These are phyloP conservation scores for Candida caryicola DNA, from an alignment of 805 yeast genomes.

Conservation along the genomic window DNA sequence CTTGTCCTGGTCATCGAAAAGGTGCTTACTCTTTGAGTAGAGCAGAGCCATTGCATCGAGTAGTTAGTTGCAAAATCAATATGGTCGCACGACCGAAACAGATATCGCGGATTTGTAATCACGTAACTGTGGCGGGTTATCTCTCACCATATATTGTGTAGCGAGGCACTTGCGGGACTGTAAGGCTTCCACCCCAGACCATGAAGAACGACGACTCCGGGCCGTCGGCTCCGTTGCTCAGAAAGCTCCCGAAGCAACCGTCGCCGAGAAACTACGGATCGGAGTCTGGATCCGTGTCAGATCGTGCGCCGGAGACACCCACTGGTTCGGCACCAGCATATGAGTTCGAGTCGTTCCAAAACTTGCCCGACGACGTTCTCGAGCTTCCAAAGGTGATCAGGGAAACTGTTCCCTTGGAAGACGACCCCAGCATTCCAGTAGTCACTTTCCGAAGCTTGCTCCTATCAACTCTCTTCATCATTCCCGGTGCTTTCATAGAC, in stretches of 20 bases:
- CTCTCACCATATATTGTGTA: no score
- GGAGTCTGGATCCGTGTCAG: no score
- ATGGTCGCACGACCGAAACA: neutral
- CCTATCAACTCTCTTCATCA: slow-evolving; percentile 31
- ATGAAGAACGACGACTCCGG: no score
- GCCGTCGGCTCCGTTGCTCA: no score
- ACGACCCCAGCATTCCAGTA: slow-evolving; percentile 38
- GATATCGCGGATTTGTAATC: neutral
- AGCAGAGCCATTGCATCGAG: no score
- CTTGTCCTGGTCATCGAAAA: neutral
- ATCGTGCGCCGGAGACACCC: no score
- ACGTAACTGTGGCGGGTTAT: neutral
- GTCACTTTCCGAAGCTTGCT: slow-evolving; percentile 36
- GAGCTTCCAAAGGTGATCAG: slow-evolving; percentile 31
- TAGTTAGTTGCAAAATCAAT: neutral
- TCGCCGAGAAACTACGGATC: no score
- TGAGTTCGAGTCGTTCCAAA: neutral
- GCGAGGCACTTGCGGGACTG: no score
- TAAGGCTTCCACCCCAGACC: no score
- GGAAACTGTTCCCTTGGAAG: slow-evolving; percentile 38
- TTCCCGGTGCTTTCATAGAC: slow-evolving; percentile 43
- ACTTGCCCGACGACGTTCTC: slow-evolving; percentile 16
- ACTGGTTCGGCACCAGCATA: no score
- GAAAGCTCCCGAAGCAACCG: no score
- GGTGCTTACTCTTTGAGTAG: neutral